Evolutionary conservation across 1,284 basidiomycete genomes (phyloP), one percentile per base, ranked within the genome.

Genomic region (Ceratobasidium sp.): DNA sequence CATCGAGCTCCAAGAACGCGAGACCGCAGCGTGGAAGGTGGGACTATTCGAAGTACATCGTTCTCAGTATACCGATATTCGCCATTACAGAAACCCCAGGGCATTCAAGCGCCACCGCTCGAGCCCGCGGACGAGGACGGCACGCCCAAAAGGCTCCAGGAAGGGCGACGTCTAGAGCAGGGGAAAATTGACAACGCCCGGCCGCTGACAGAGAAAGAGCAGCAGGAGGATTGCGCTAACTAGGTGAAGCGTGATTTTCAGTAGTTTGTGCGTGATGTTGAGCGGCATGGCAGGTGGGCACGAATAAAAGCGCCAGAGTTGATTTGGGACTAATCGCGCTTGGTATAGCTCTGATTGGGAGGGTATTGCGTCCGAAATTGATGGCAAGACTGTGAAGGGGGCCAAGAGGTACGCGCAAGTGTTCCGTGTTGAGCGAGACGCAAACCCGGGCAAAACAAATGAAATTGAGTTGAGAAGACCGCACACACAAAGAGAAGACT

Each of bases 161-260:
- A 90, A 22, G 95, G 98, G 81, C 90, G 92, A 0, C 85, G 86
- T 59, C 90, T 89, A 22, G 95, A 94, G 59, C 97, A 99, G 82
- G 93, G 94, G 75, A 90, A 91, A 79, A 97, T 98, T 76, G 93
- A 97, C 82, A 91, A 88, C 76, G 92, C 96, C 22, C 94, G 94
- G 80, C 93, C 94, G 0, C 86, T 98, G 62, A 96, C 91, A 0
- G 95, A 97, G 80, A 93, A 95, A 76, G 96, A 98, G 82, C 85
- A 89, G 78, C 89, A 89, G 6, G 87, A 92, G 76, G 96, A 96
- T 17, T 98, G 98, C 85, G 89, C 90, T 43, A 91, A 93, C 80
- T 98, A 96, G 97, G 95, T 92, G 82, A 88, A 95, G 79, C 90
- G 95, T 59, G 96, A 99, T 82, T 99, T 96, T 87, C 96, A 97